Evolutionary conservation across 441 rosid species (phyloP).

Genomic region (Eutrema salsugineum): DNA sequence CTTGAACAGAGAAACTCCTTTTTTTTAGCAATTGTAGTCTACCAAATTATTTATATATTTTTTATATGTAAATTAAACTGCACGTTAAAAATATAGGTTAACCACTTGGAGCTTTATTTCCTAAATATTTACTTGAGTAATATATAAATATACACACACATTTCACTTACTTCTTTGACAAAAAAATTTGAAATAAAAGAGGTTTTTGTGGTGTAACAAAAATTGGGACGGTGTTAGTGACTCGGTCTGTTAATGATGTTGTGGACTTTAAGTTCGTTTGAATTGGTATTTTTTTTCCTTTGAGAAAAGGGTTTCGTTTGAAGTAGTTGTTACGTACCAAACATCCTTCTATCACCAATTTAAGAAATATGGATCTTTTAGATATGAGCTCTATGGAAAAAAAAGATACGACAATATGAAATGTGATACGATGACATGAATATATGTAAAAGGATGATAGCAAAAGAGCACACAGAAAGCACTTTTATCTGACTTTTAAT

Average conservation of each 20-base stretch:
- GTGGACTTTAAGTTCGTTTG: background rate
- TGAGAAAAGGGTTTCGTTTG: no score
- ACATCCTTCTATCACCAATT: constrained; percentile 2
- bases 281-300: no score
- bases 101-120: background rate
- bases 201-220: background rate
- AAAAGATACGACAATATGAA: no score
- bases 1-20: background rate
- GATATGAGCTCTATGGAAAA: no score
- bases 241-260: background rate
- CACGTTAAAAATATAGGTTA: constrained; percentile 8
- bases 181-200: background rate
- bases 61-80: background rate
- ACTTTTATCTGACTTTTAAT: no score
- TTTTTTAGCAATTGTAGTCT: background rate
- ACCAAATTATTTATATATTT: background rate
- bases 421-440: no score
- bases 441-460: no score
- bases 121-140: background rate
- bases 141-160: background rate
- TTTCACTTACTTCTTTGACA: background rate
- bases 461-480: no score
- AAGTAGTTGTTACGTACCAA: constrained; percentile 13
- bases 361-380: background rate
- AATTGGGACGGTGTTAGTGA: background rate